These are phyloP conservation scores for Colletotrichum scovillei DNA, from an alignment of 2,329 filamentous ascomycete genomes.

Conservation along the genomic window DNA sequence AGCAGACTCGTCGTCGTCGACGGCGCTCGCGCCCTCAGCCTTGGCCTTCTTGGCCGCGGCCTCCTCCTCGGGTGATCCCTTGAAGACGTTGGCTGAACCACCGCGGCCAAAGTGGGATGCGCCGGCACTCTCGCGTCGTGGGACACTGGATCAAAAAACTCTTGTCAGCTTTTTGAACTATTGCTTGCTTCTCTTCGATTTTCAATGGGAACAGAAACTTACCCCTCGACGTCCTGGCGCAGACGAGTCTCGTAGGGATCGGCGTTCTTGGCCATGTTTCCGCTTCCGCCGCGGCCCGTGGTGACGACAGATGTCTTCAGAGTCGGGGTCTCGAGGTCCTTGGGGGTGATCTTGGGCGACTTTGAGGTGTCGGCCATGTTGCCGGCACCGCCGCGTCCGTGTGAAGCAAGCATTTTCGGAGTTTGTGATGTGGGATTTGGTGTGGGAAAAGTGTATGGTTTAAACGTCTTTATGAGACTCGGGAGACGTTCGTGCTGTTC, in stretches of 20 bases:
- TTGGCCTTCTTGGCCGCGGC: slow-evolving; percentile 42
- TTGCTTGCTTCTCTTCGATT: not conserved
- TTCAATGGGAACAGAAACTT: slow-evolving; percentile 48
- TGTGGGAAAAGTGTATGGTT: no score
- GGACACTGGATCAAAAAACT: slow-evolving; percentile 51
- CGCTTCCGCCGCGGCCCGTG: slow-evolving; percentile 87
- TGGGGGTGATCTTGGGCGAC: slow-evolving; percentile 59
- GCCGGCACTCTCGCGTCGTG: slow-evolving; percentile 67
- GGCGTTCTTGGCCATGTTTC: slow-evolving; percentile 84
- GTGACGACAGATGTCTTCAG: slow-evolving; percentile 88
- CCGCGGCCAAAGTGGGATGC: slow-evolving; percentile 78
- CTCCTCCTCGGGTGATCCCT: slow-evolving; percentile 55
- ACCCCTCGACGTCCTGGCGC: slow-evolving; percentile 85
- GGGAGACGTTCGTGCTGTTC: not conserved
- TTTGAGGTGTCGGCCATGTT: slow-evolving; percentile 72
- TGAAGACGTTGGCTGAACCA: slow-evolving; percentile 78
- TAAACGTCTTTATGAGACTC: no score
- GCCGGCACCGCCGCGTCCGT: slow-evolving; percentile 83
- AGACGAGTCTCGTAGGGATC: slow-evolving; percentile 80
- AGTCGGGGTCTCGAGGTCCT: slow-evolving; percentile 83
- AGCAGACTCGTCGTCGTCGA: slow-evolving; percentile 44
- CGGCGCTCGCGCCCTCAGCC: slow-evolving; percentile 43
- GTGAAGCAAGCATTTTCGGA: slow-evolving; percentile 63
- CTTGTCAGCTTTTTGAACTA: slow-evolving; percentile 28
- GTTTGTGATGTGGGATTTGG: slow-evolving; percentile 10